A percentile compares a stretch with the other conserved stretches of the same genome.
These are phyloP conservation scores for Pichia sp. DNA, from an alignment of 1,139 yeast species.

Conservation along the genomic window DNA sequence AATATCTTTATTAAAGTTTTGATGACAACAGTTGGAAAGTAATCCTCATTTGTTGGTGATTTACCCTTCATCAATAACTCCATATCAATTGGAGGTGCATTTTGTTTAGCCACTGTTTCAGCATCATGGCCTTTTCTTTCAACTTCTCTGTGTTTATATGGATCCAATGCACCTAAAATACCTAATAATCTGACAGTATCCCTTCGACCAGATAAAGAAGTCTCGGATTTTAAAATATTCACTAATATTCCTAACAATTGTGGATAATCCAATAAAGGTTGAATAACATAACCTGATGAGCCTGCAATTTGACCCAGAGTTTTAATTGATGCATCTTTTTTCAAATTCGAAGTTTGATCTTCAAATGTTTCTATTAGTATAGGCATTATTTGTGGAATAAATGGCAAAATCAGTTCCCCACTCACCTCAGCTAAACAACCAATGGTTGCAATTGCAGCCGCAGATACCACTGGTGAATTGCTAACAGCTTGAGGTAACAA, in stretches of 20 bases:
- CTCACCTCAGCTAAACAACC: slow-evolving; percentile 89
- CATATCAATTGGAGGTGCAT: slow-evolving; percentile 85
- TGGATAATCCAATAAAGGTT: slow-evolving; percentile 88
- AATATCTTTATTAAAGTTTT: slow-evolving; percentile 75
- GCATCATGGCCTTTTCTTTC: slow-evolving; percentile 62
- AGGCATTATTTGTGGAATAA: slow-evolving; percentile 77
- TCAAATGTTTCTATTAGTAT: slow-evolving; percentile 80
- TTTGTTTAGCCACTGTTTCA: slow-evolving; percentile 64
- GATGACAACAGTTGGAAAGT: slow-evolving; percentile 92
- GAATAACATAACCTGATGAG: slow-evolving; percentile 91
- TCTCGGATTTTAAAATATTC: slow-evolving; percentile 74
- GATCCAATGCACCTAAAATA: slow-evolving; percentile 93
- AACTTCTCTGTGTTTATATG: slow-evolving; percentile 88
- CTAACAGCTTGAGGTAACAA: slow-evolving; percentile 74
- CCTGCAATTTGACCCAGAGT: slow-evolving; percentile 85
- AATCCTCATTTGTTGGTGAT: slow-evolving; percentile 91
- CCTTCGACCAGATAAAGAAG: slow-evolving; percentile 64
- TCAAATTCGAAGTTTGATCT: slow-evolving; percentile 81
- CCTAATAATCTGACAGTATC: slow-evolving; percentile 89
- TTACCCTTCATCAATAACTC: slow-evolving; percentile 87
- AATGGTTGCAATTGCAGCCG: slow-evolving; percentile 80
- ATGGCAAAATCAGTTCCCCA: slow-evolving; percentile 75
- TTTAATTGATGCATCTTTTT: slow-evolving; percentile 84
- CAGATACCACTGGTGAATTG: slow-evolving; percentile 64
- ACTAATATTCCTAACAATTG: slow-evolving; percentile 78